Conservation (phyloP, 129 eudicot species). For the Mikania micrantha region DNA sequence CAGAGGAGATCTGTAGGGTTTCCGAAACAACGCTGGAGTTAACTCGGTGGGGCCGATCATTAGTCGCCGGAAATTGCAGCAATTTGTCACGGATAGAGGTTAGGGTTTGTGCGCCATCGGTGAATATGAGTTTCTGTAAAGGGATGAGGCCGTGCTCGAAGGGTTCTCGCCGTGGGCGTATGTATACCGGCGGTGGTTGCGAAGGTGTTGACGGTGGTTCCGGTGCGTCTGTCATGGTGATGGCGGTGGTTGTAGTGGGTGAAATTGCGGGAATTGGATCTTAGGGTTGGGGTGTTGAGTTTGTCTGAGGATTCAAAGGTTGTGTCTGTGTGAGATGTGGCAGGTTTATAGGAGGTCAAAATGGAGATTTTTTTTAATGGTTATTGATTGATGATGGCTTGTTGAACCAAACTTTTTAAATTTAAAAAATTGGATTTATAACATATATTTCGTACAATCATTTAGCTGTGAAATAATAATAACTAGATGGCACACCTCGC, state of each 20-base stretch:
- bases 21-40: slow-evolving; percentile 39
- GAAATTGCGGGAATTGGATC: slow-evolving; percentile 6
- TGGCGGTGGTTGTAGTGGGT: not conserved
- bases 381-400: not conserved
- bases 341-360: slow-evolving; percentile 14
- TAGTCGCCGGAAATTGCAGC: slow-evolving; percentile 41
- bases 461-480: no score
- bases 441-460: no score
- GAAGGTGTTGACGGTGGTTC: slow-evolving; percentile 33
- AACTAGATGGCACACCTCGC: no score
- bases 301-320: not conserved
- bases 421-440: no score
- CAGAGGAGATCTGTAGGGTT: slow-evolving; percentile 53
- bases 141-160: slow-evolving; percentile 96
- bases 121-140: slow-evolving; percentile 83
- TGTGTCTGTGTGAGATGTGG: not conserved
- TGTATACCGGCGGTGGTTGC: slow-evolving; percentile 20
- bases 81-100: slow-evolving; percentile 51
- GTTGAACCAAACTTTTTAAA: no score
- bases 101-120: slow-evolving; percentile 75
- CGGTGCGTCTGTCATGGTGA: slow-evolving; percentile 33
- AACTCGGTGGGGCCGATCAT: slow-evolving; percentile 25
- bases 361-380: slow-evolving; percentile 5
- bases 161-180: slow-evolving; percentile 84
- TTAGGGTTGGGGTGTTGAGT: slow-evolving; percentile 6